These are phyloP conservation scores for Canariomyces notabilis DNA, from an alignment of 2,329 filamentous ascomycete genomes.

Conservation along the genomic window DNA sequence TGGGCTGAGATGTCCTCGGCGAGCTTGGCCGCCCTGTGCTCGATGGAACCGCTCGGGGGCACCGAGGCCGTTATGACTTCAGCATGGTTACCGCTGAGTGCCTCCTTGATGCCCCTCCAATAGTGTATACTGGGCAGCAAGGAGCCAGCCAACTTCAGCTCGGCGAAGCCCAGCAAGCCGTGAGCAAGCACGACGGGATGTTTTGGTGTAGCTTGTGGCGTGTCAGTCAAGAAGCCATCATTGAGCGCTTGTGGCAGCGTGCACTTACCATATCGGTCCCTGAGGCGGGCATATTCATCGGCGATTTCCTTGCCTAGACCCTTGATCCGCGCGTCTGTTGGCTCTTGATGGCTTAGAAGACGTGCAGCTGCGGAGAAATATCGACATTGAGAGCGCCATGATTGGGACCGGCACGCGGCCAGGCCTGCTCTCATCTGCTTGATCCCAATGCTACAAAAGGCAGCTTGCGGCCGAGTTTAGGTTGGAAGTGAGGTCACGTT, in stretches of 20 bases:
- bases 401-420: neutral
- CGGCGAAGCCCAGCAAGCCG: slow-evolving; percentile 59
- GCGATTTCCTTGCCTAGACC: slow-evolving; percentile 21
- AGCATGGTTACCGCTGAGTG: slow-evolving; percentile 47
- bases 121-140: slow-evolving; percentile 55
- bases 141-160: slow-evolving; percentile 45
- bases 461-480: too few relatives aligned
- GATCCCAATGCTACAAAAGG: neutral
- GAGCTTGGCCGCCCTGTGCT: slow-evolving; percentile 55
- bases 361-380: slow-evolving; percentile 14
- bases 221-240: slow-evolving; percentile 14
- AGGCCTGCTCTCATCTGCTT: slow-evolving; percentile 1
- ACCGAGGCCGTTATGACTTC: slow-evolving; percentile 57
- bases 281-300: slow-evolving; percentile 23
- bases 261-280: slow-evolving; percentile 20
- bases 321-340: slow-evolving; percentile 20
- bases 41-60: slow-evolving; percentile 56
- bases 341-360: slow-evolving; percentile 8
- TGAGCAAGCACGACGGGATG: slow-evolving; percentile 61
- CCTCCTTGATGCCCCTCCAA: slow-evolving; percentile 60
- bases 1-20: slow-evolving; percentile 46
- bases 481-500: too few relatives aligned
- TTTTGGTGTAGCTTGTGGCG: slow-evolving; percentile 46
- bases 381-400: slow-evolving; percentile 2
- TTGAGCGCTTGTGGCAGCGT: neutral